Percentiles rank a stretch among this genome's conserved stretches.
These are phyloP conservation scores for Monosporascus sp. DNA, from an alignment of 2,329 filamentous ascomycete species.

Conservation along the genomic window DNA sequence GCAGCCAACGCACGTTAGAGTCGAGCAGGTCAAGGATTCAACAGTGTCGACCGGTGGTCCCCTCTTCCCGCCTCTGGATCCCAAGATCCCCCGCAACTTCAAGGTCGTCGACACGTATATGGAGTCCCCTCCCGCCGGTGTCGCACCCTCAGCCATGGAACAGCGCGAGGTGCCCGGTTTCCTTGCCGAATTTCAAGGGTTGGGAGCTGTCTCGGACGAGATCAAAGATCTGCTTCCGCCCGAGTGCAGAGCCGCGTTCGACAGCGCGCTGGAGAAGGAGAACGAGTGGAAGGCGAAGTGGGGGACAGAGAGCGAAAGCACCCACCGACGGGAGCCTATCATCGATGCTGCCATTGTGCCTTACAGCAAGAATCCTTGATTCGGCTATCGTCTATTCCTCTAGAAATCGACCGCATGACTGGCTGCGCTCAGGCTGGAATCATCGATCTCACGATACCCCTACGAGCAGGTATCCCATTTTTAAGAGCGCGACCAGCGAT, in stretches of 20 bases:
- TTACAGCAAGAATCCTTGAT: constrained; percentile 38
- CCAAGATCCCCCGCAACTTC: constrained; percentile 51
- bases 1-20: constrained; percentile 83
- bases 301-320: constrained; percentile 61
- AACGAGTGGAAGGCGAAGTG: constrained; percentile 69
- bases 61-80: constrained; percentile 43
- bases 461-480: too few species aligned
- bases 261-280: constrained; percentile 62
- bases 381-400: neutral
- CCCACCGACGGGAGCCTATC: constrained; percentile 45
- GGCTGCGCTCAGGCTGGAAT: too few species aligned
- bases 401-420: too few species aligned
- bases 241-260: constrained; percentile 69
- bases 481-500: too few species aligned
- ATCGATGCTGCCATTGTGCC: constrained; percentile 63
- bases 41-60: constrained; percentile 22
- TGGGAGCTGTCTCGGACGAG: constrained; percentile 61
- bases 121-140: constrained; percentile 45
- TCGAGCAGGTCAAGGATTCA: constrained; percentile 58
- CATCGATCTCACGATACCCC: too few species aligned
- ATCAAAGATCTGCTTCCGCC: constrained; percentile 61
- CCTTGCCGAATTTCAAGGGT: constrained; percentile 51
- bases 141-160: constrained; percentile 41
- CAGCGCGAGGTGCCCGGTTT: constrained; percentile 41
- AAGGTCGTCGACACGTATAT: constrained; percentile 51